A percentile compares a stretch with the other conserved stretches of the same genome.
Conservation (phyloP, 768 basidiomycete species). For the Tulasnella sp. region DNA sequence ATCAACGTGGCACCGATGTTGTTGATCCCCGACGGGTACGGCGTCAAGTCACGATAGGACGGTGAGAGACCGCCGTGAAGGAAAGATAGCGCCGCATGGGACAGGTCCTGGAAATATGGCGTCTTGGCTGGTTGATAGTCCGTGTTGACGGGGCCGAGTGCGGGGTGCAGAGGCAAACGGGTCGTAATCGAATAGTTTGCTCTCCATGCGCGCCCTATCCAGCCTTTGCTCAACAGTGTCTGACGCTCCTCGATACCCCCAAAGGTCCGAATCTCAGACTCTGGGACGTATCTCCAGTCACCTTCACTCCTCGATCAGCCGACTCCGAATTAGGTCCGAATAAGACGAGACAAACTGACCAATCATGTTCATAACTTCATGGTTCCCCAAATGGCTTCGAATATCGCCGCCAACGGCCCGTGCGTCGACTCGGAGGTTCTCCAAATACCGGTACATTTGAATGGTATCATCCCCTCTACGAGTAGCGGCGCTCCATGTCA, state of each 20-base stretch:
- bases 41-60: conserved; percentile 54
- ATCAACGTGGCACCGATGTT: conserved; percentile 57
- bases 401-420: conserved; percentile 53
- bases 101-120: conserved; percentile 37
- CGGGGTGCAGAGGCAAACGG: conserved; percentile 66
- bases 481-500: conserved; percentile 13
- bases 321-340: not conserved
- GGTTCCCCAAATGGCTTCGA: conserved; percentile 77
- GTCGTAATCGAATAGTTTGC: conserved; percentile 71
- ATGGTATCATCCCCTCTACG: conserved; percentile 82
- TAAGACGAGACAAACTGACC: conserved; percentile 31
- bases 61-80: conserved; percentile 87
- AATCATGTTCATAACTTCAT: conserved; percentile 90
- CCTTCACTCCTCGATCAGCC: conserved; percentile 39
- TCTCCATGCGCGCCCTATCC: conserved; percentile 72
- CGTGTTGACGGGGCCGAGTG: conserved; percentile 54
- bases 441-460: conserved; percentile 73
- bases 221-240: conserved; percentile 54
- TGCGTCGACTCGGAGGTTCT: conserved; percentile 66
- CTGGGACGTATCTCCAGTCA: conserved; percentile 87
- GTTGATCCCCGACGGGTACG: conserved; percentile 80
- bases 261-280: conserved; percentile 71
- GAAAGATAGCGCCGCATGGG: conserved; percentile 76
- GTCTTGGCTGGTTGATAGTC: conserved; percentile 34
- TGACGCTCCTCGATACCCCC: conserved; percentile 60